phyloP scores from a whole-genome alignment of 257 asterid genomes.

The Paraleonurus japonicus region DNA sequence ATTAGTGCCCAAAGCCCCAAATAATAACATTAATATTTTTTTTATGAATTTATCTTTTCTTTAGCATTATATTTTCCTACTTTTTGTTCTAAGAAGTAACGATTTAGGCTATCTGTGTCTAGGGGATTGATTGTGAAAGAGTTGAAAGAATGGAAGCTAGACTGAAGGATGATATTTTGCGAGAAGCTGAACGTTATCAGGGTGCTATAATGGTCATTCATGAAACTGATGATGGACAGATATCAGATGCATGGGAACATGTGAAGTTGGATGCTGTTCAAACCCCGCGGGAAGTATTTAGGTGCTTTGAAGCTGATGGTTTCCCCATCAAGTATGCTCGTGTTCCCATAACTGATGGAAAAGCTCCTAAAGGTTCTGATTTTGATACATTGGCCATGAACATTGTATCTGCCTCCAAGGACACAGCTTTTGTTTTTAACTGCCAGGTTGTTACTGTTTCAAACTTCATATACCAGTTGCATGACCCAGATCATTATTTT shows the following conservation, averaged over 20 bases:
- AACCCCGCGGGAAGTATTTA: constrained; percentile 93
- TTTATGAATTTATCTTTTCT: constrained; percentile 11
- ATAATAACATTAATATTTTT: not conserved
- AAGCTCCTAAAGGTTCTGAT: constrained; percentile 98
- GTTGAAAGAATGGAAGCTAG: constrained; percentile 98
- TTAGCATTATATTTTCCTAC: constrained; percentile 17
- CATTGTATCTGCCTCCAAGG: constrained; percentile 86
- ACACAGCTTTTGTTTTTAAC: constrained; percentile 92
- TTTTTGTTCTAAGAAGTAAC: constrained; percentile 28
- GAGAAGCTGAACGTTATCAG: constrained; percentile 85
- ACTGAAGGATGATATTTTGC: constrained; percentile 88
- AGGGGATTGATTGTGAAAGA: constrained; percentile 96
- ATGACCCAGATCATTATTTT: constrained; percentile 5
- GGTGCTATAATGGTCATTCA: constrained; percentile 96
- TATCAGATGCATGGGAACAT: constrained; percentile 91
- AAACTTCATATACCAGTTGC: constrained; percentile 16
- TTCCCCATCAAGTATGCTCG: constrained; percentile 94
- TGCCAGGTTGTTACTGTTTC: constrained; percentile 67
- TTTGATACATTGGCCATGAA: constrained; percentile 76
- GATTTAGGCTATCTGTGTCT: constrained; percentile 26
- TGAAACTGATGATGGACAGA: constrained; percentile 86
- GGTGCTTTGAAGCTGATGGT: constrained; percentile 74
- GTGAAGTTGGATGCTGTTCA: constrained; percentile 73
- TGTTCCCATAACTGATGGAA: constrained; percentile 97
- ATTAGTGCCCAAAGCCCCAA: not conserved